phyloP scores from a whole-genome alignment of 164 flowering plant species.

The Warburgia ugandensis region DNA sequence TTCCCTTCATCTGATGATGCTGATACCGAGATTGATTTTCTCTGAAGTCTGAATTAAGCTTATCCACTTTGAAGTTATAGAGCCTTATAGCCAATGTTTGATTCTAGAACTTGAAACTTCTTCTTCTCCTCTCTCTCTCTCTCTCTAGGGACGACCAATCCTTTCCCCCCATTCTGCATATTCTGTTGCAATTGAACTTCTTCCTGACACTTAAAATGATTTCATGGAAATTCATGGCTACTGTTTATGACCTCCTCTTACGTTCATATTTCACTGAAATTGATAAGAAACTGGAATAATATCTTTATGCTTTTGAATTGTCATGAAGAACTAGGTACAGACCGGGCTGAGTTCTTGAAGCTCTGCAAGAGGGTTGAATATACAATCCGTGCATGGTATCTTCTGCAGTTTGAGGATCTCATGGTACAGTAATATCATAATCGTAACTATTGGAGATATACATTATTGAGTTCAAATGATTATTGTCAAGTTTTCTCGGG shows the following conservation, averaged over 20 bases:
- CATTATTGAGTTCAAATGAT: background rate
- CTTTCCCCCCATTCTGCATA: background rate
- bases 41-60: no score
- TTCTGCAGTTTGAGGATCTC: constrained; percentile 90
- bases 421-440: constrained; percentile 42
- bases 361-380: constrained; percentile 89
- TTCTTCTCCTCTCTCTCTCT: no score
- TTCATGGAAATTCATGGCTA: background rate
- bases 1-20: no score
- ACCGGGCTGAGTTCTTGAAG: constrained; percentile 75
- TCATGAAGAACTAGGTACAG: constrained; percentile 54
- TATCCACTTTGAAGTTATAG: no score
- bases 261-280: background rate
- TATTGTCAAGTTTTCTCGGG: background rate
- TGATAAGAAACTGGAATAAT: background rate
- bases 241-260: background rate
- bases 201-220: background rate
- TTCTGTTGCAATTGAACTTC: constrained; percentile 1
- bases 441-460: no score
- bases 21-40: no score
- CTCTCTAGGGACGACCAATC: no score
- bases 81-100: no score
- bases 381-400: constrained; percentile 92
- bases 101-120: no score
- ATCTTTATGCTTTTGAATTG: background rate